These are phyloP conservation scores for Plasmopara muralis DNA, from an alignment of 352 stramenopile genomes.

Conservation along the genomic window DNA sequence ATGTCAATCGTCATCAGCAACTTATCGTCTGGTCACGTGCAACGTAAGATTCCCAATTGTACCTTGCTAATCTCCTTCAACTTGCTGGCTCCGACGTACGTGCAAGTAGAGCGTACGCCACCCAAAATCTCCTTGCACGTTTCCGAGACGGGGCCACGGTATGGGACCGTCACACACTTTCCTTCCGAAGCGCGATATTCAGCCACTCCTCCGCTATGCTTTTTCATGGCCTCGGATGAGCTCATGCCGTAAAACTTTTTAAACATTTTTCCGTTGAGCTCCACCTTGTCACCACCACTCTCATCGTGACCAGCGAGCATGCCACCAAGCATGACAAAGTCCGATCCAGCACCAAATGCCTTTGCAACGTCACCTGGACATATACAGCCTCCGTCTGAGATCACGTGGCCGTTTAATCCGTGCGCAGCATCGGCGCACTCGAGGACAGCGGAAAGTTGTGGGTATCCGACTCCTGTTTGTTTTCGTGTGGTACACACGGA, in stretches of 20 bases:
- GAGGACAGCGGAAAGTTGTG: slow-evolving; percentile 87
- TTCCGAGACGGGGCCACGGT: slow-evolving; percentile 64
- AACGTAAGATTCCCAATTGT: background rate
- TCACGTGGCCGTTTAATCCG: slow-evolving; percentile 83
- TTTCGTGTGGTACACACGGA: slow-evolving; percentile 90
- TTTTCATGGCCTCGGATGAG: slow-evolving; percentile 88
- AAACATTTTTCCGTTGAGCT: slow-evolving; percentile 55
- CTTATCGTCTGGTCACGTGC: background rate
- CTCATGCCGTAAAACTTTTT: slow-evolving; percentile 94
- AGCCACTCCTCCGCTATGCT: slow-evolving; percentile 85
- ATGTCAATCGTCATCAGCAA: background rate
- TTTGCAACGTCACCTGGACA: slow-evolving; percentile 88
- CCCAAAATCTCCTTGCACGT: slow-evolving; percentile 89
- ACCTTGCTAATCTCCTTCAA: slow-evolving; percentile 91
- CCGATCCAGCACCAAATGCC: slow-evolving; percentile 85
- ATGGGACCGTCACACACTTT: slow-evolving; percentile 88
- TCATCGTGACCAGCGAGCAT: slow-evolving; percentile 91
- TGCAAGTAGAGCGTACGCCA: slow-evolving; percentile 89
- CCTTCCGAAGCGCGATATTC: slow-evolving; percentile 89
- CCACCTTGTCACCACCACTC: slow-evolving; percentile 78
- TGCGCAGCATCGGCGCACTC: slow-evolving; percentile 89
- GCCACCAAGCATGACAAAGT: slow-evolving; percentile 91
- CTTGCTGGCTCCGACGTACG: slow-evolving; percentile 86
- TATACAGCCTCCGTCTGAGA: slow-evolving; percentile 86
- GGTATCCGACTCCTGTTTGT: slow-evolving; percentile 90